phyloP scores from a whole-genome alignment of 208 protist species.

The Acanthamoeba culbertsoni region DNA sequence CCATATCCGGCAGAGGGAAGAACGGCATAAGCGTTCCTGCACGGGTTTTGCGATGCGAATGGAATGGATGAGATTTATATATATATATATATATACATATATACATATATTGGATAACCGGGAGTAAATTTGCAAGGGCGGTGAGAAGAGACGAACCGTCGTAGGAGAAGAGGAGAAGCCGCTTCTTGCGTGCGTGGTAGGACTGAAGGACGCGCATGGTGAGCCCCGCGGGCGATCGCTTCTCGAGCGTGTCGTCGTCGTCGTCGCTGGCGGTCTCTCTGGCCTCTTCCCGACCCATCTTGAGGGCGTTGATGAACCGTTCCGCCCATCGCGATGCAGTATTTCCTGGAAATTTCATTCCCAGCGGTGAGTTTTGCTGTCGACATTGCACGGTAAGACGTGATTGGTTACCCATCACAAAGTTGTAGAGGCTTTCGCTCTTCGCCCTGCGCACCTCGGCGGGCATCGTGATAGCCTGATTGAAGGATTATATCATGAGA shows the following conservation, averaged over 20 bases:
- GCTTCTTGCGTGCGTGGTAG: constrained; percentile 24
- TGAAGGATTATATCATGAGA: neutral
- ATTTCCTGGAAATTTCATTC: neutral
- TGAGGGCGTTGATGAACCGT: neutral
- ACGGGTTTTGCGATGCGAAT: too few relatives aligned
- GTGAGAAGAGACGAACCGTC: neutral
- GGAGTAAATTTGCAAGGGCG: too few relatives aligned
- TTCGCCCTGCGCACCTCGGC: neutral
- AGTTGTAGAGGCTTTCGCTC: constrained; percentile 3
- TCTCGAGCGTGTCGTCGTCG: neutral
- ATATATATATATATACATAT: too few relatives aligned
- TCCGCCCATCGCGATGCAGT: neutral
- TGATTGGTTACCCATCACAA: neutral
- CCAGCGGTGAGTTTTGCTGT: neutral
- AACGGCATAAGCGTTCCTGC: constrained; percentile 12
- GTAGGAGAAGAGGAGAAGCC: constrained; percentile 24
- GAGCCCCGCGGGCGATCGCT: constrained; percentile 16
- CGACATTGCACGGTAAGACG: neutral
- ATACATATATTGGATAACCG: too few relatives aligned
- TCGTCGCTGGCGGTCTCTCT: neutral
- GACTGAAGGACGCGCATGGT: constrained; percentile 1
- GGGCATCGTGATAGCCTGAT: constrained; percentile 26
- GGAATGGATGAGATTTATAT: too few relatives aligned
- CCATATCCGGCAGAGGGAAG: constrained; percentile 17
- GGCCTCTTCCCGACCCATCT: neutral